Evolutionary conservation across 345 rosid species (phyloP).

Genomic region (Melaleuca quinquenervia): DNA sequence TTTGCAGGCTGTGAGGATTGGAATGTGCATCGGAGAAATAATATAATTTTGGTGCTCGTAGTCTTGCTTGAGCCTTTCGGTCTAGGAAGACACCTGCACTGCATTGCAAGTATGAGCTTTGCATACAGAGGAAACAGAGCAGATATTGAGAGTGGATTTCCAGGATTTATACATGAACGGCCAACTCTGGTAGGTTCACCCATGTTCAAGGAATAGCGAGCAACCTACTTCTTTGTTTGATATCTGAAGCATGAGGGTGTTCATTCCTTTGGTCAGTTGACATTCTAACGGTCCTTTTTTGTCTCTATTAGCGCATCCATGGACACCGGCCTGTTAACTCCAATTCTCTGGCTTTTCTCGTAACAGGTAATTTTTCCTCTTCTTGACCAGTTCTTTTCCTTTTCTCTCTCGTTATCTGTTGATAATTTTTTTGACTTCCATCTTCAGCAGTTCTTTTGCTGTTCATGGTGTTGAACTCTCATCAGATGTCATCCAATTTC

Average conservation of each 20-base stretch:
- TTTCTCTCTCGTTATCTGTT: background rate
- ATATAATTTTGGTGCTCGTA: background rate
- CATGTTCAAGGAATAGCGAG: background rate
- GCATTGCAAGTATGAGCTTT: conserved; percentile 55
- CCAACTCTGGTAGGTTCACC: conserved; percentile 49
- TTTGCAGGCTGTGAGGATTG: background rate
- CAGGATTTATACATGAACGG: conserved; percentile 55
- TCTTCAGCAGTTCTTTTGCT: conserved; percentile 68
- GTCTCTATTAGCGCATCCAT: conserved; percentile 56
- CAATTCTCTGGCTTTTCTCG: conserved; percentile 84
- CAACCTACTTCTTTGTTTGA: background rate
- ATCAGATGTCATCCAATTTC: conserved; percentile 91
- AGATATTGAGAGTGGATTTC: conserved; percentile 74
- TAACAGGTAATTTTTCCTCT: conserved; percentile 43
- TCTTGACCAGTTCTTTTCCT: background rate
- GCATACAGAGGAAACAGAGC: conserved; percentile 74
- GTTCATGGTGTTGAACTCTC: conserved; percentile 91
- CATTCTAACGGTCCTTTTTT: background rate
- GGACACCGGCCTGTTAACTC: conserved; percentile 74
- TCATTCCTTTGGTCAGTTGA: background rate
- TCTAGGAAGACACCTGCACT: background rate
- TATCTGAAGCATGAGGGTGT: background rate
- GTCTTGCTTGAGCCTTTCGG: background rate
- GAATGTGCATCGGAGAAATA: background rate
- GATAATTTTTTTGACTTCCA: background rate